Evolutionary conservation across 169 alveolate species (phyloP).

Genomic region (Eimeria maxima): DNA sequence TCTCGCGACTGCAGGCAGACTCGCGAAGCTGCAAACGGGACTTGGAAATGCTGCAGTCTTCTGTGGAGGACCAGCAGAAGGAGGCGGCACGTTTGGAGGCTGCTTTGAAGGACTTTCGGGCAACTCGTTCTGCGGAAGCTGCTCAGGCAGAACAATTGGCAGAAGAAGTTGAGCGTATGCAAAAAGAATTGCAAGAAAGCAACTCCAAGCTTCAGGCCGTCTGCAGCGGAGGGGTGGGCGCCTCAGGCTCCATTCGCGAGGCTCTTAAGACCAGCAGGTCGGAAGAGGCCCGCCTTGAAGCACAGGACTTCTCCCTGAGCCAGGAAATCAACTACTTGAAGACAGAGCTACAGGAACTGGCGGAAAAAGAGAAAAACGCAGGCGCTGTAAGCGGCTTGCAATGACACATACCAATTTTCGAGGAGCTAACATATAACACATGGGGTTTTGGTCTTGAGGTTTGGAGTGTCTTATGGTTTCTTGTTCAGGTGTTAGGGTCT

Average conservation of each 20-base stretch:
- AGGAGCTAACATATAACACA: too few species aligned
- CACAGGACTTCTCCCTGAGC: constrained; percentile 9
- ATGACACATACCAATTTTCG: too few species aligned
- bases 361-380: neutral
- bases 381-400: neutral
- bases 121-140: constrained; percentile 33
- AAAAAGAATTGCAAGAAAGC: neutral
- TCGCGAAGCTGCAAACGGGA: constrained; percentile 58
- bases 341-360: constrained; percentile 7
- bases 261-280: constrained; percentile 2
- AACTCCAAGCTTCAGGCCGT: constrained; percentile 37
- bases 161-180: constrained; percentile 23
- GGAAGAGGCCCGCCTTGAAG: constrained; percentile 30
- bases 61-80: constrained; percentile 15
- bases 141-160: constrained; percentile 19
- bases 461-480: too few species aligned
- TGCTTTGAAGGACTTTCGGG: constrained; percentile 33
- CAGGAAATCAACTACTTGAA: constrained; percentile 14
- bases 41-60: neutral
- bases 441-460: too few species aligned
- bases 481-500: too few species aligned
- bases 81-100: constrained; percentile 38
- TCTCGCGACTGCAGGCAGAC: constrained; percentile 67
- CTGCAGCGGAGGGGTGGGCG: constrained; percentile 63
- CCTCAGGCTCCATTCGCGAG: constrained; percentile 41